These are phyloP conservation scores for Verticillium isaacii DNA, from an alignment of 2,329 filamentous ascomycete genomes.

Conservation along the genomic window DNA sequence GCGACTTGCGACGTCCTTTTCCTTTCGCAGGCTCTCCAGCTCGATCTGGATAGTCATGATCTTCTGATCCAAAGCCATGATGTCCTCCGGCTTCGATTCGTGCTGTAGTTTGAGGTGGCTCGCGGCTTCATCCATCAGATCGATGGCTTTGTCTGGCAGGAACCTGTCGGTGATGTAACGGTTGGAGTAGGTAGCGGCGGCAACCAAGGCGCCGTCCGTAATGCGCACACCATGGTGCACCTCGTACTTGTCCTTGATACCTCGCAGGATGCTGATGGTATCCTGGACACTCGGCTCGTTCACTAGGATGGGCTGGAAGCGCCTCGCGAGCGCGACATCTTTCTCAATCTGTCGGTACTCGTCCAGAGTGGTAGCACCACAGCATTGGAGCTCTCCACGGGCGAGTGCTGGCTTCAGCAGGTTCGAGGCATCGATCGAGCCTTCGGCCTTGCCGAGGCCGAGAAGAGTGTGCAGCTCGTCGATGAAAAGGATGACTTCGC, in stretches of 20 bases:
- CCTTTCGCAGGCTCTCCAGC: conserved; percentile 87
- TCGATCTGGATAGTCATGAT: conserved; percentile 99
- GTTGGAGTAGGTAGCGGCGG: conserved; percentile 87
- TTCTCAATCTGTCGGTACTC: conserved; percentile 96
- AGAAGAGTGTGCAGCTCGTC: conserved; percentile 91
- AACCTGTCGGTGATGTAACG: conserved; percentile 96
- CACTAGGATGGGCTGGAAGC: conserved; percentile 94
- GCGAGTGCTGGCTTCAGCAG: conserved; percentile 91
- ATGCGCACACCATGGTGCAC: conserved; percentile 96
- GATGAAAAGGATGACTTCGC: conserved; percentile 88
- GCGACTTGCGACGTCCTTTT: conserved; percentile 83
- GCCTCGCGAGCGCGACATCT: conserved; percentile 83
- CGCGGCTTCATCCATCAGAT: conserved; percentile 92
- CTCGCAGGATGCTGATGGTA: conserved; percentile 90
- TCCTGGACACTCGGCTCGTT: conserved; percentile 86
- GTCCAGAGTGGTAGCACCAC: conserved; percentile 86
- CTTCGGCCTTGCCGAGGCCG: conserved; percentile 90
- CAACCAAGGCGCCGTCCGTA: conserved; percentile 85
- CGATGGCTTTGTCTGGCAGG: conserved; percentile 94
- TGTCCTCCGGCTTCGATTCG: conserved; percentile 93
- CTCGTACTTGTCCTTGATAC: conserved; percentile 97
- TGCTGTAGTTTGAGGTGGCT: conserved; percentile 87
- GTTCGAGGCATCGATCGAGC: conserved; percentile 94
- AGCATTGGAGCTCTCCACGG: conserved; percentile 89
- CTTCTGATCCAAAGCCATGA: conserved; percentile 85